A percentile compares a stretch with the other conserved stretches of the same genome.
These are phyloP conservation scores for barley (Hordeum vulgare) DNA, from an alignment of 176 grass and related monocot genomes.

Conservation along the genomic window DNA sequence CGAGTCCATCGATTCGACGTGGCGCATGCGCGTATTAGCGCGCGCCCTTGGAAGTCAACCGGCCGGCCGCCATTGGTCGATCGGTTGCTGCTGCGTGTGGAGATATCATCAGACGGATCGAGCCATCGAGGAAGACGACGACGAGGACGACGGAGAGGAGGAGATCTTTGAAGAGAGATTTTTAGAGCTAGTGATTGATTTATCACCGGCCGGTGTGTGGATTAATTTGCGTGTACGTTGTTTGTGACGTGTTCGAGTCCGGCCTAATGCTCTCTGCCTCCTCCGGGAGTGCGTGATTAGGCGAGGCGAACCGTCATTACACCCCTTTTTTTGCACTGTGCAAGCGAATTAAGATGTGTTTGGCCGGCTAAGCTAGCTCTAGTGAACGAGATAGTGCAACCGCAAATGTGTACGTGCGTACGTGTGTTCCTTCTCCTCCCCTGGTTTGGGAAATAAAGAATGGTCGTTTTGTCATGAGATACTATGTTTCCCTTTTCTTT, in stretches of 20 bases:
- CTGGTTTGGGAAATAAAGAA: background rate
- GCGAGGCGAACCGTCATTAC: constrained; percentile 7
- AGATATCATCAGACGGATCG: no score
- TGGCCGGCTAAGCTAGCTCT: background rate
- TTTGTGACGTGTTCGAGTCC: constrained; percentile 25
- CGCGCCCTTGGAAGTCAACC: background rate
- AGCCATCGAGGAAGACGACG: background rate
- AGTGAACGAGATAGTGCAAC: background rate
- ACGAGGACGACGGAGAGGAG: background rate
- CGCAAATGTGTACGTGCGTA: background rate
- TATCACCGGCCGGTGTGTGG: background rate
- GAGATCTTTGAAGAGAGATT: background rate
- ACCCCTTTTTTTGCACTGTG: background rate
- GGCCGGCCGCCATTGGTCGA: background rate
- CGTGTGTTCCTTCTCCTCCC: background rate
- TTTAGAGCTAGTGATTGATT: background rate
- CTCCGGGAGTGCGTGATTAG: background rate
- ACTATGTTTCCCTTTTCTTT: no score
- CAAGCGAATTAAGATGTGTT: constrained; percentile 14
- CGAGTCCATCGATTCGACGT: background rate
- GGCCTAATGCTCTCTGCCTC: background rate
- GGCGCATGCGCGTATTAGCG: constrained; percentile 23
- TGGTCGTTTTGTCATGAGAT: background rate
- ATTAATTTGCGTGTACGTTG: constrained; percentile 8
- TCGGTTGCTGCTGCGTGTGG: background rate